phyloP scores from a whole-genome alignment of 495 filamentous ascomycete species.

The Annulohypoxylon moriforme region DNA sequence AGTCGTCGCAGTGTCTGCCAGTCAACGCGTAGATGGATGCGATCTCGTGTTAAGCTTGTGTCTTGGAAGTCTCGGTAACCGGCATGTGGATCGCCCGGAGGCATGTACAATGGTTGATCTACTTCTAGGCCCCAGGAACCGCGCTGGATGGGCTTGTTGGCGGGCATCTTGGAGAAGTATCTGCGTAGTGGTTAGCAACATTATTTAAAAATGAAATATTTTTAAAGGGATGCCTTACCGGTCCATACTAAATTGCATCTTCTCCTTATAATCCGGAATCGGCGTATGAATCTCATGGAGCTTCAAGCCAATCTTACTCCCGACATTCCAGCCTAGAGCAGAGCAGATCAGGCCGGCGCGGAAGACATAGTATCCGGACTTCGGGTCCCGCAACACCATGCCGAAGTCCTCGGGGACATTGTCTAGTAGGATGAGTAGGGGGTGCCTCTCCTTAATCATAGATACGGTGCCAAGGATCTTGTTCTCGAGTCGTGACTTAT shows the following conservation, averaged over 20 bases:
- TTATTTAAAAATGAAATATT: background rate
- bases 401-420: conserved; percentile 92
- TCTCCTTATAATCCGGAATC: conserved; percentile 90
- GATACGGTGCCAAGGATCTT: conserved; percentile 73
- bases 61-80: conserved; percentile 66
- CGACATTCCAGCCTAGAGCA: conserved; percentile 83
- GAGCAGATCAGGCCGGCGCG: conserved; percentile 84
- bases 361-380: conserved; percentile 78
- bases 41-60: conserved; percentile 64
- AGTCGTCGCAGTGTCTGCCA: conserved; percentile 91
- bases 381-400: conserved; percentile 78
- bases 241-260: conserved; percentile 92
- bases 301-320: conserved; percentile 76
- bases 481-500: conserved; percentile 75
- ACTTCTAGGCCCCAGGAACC: conserved; percentile 90
- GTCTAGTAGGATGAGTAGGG: conserved; percentile 78
- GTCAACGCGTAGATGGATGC: conserved; percentile 83
- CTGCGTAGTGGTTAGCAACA: conserved; percentile 49
- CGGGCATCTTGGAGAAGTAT: conserved; percentile 84
- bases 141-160: conserved; percentile 81
- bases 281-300: conserved; percentile 80
- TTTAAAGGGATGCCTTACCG: conserved; percentile 52
- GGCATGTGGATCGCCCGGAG: conserved; percentile 77
- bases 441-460: conserved; percentile 70
- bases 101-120: conserved; percentile 81